Conservation (phyloP, 768 basidiomycete species). For the Rhodotorula graminis region DNA sequence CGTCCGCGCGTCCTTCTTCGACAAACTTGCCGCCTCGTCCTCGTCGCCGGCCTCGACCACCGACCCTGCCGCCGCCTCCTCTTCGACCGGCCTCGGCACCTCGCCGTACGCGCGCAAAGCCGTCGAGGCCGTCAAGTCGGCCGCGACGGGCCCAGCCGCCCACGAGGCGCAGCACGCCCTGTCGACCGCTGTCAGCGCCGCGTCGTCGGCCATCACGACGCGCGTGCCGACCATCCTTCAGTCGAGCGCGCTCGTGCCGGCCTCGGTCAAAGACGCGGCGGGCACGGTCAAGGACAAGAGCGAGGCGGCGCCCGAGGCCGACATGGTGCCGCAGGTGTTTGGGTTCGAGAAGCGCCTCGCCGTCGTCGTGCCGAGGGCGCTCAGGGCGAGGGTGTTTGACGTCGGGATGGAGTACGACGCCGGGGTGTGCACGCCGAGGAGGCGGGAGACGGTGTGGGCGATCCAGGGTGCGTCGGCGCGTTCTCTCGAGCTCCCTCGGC, state of each 20-base stretch:
- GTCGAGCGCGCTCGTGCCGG: constrained; percentile 3
- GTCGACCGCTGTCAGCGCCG: constrained; percentile 5
- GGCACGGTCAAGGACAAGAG: neutral
- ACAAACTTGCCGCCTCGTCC: constrained; percentile 25
- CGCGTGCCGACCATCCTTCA: constrained; percentile 36
- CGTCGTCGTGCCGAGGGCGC: constrained; percentile 5
- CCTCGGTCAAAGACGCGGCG: neutral
- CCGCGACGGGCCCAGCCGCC: neutral
- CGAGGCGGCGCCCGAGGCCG: neutral
- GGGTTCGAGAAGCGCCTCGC: constrained; percentile 18
- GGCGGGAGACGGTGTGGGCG: constrained; percentile 22
- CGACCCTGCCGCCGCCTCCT: neutral
- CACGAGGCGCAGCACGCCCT: constrained; percentile 14
- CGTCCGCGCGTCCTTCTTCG: constrained; percentile 25
- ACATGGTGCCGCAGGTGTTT: constrained; percentile 2
- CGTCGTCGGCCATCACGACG: constrained; percentile 1
- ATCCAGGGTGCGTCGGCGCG: constrained; percentile 30
- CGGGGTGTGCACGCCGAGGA: constrained; percentile 5
- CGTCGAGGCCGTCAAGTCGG: neutral
- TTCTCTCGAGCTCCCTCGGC: neutral
- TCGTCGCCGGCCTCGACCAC: neutral
- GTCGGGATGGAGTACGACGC: constrained; percentile 11
- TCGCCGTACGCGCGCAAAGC: constrained; percentile 1
- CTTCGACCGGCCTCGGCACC: neutral
- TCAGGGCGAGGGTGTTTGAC: constrained; percentile 6